These are phyloP conservation scores for Chlamydomonas schloesseri DNA, from an alignment of 139 green algal genomes.

Conservation along the genomic window DNA sequence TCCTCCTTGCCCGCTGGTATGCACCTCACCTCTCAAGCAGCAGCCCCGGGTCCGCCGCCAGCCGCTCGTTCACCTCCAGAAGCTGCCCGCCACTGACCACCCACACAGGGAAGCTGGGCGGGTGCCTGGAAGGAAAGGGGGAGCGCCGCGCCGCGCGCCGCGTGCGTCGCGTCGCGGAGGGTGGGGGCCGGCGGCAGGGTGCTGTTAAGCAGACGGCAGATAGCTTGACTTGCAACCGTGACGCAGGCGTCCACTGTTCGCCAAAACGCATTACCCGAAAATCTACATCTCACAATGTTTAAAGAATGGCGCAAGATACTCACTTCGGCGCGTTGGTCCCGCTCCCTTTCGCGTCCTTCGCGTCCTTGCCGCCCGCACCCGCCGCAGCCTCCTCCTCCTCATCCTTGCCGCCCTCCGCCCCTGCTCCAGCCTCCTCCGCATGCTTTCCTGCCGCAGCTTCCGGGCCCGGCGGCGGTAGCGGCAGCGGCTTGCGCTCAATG, in stretches of 20 bases:
- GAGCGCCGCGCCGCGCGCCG: background rate
- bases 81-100: constrained; percentile 19
- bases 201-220: background rate
- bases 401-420: background rate
- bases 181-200: no score
- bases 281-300: no score
- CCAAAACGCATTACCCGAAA: no score
- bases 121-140: background rate
- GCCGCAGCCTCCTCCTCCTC: no score
- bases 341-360: no score
- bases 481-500: background rate
- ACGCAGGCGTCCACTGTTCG: no score
- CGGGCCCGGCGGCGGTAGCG: no score
- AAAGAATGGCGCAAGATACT: no score
- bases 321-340: no score
- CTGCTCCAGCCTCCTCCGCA: background rate
- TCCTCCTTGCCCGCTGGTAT: no score
- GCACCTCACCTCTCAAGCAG: constrained; percentile 40
- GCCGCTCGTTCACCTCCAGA: constrained; percentile 48
- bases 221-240: background rate
- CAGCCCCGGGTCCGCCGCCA: constrained; percentile 1
- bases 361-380: no score
- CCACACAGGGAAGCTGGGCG: constrained; percentile 21
- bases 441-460: background rate
- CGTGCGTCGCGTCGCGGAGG: no score